These are phyloP conservation scores for Penicillium dipodomyicola DNA, from an alignment of 495 filamentous ascomycete species.

Conservation along the genomic window DNA sequence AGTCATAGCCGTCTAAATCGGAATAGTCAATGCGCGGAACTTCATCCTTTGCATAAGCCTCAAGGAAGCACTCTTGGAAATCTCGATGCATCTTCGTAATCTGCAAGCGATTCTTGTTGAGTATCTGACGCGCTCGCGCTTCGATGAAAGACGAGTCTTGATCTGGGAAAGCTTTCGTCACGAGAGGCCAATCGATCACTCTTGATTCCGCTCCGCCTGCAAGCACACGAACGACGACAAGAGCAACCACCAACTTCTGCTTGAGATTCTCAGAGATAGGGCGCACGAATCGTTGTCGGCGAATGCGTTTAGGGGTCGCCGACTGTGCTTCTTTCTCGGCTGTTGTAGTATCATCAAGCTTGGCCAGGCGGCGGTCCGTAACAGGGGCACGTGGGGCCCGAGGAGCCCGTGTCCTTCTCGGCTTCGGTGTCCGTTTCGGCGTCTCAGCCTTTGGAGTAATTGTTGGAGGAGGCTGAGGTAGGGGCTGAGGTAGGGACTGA, in stretches of 20 bases:
- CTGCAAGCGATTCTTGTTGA: slow-evolving; percentile 56
- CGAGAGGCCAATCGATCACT: slow-evolving; percentile 70
- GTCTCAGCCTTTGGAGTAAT: neutral
- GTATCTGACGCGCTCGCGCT: slow-evolving; percentile 58
- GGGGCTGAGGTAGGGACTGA: neutral
- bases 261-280: slow-evolving; percentile 27
- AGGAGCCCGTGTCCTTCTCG: slow-evolving; percentile 2
- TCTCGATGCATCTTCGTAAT: slow-evolving; percentile 69
- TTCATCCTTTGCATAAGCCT: slow-evolving; percentile 68
- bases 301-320: slow-evolving; percentile 11
- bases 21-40: slow-evolving; percentile 70
- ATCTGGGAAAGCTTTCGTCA: slow-evolving; percentile 64
- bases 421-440: neutral
- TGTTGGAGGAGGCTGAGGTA: neutral
- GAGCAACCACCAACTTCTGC: slow-evolving; percentile 58
- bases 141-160: slow-evolving; percentile 55
- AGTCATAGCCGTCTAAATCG: slow-evolving; percentile 71
- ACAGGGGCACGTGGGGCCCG: neutral
- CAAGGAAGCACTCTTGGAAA: slow-evolving; percentile 72
- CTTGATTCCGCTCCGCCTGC: slow-evolving; percentile 66
- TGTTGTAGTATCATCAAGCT: slow-evolving; percentile 24
- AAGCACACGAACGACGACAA: slow-evolving; percentile 69
- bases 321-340: slow-evolving; percentile 12
- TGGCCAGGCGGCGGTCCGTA: slow-evolving; percentile 29
- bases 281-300: slow-evolving; percentile 26